Evolutionary conservation across 2,329 filamentous ascomycete species (phyloP).

Genomic region (Calycina herbarum): DNA sequence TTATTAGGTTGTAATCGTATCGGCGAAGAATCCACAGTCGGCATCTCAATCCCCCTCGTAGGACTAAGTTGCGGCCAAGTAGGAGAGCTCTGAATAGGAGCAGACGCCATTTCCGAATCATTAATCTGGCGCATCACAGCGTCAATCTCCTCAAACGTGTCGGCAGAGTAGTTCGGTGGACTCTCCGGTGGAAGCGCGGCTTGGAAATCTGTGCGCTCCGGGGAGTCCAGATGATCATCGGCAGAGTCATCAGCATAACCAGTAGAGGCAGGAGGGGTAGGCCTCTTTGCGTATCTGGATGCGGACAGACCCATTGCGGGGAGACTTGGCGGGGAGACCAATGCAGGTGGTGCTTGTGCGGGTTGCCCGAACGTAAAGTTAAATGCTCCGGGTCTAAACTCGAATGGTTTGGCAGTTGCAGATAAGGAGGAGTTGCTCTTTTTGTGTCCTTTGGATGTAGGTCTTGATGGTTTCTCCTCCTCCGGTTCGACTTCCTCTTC

Average conservation of each 20-base stretch:
- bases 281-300: conserved; percentile 35
- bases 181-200: conserved; percentile 30
- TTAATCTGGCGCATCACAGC: conserved; percentile 87
- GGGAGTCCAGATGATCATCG: conserved; percentile 24
- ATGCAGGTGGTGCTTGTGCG: conserved; percentile 13
- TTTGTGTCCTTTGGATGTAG: conserved; percentile 38
- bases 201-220: conserved; percentile 33
- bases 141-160: conserved; percentile 81
- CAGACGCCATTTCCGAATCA: conserved; percentile 63
- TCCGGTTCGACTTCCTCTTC: conserved; percentile 10
- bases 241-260: conserved; percentile 24
- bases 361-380: conserved; percentile 31
- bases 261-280: conserved; percentile 27
- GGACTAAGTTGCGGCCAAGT: conserved; percentile 50
- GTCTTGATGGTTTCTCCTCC: conserved; percentile 9
- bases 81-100: conserved; percentile 37
- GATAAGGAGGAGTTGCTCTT: conserved; percentile 61
- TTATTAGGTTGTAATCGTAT: conserved; percentile 54
- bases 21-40: conserved; percentile 48
- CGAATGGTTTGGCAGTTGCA: conserved; percentile 70
- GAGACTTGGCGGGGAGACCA: conserved; percentile 18
- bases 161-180: conserved; percentile 21
- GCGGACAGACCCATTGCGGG: conserved; percentile 24
- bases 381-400: conserved; percentile 32
- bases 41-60: conserved; percentile 41